These are phyloP conservation scores for Nicotiana knightiana DNA, from an alignment of 257 asterid genomes.

Conservation along the genomic window DNA sequence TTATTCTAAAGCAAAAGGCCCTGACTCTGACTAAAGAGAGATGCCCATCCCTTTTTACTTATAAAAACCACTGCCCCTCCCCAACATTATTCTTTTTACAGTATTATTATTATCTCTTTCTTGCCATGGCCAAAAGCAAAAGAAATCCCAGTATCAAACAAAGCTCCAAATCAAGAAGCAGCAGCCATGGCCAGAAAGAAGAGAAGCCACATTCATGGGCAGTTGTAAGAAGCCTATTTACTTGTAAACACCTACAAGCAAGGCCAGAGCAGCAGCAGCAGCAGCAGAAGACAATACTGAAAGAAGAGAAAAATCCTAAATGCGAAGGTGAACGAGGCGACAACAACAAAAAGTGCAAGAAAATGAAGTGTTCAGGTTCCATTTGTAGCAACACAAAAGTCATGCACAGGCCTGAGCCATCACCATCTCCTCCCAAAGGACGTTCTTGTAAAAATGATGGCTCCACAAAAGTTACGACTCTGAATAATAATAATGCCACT, in stretches of 20 bases:
- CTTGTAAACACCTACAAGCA: constrained; percentile 74
- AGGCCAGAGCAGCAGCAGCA: background rate
- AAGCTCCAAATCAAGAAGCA: background rate
- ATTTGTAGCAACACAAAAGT: constrained; percentile 82
- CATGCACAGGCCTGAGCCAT: constrained; percentile 56
- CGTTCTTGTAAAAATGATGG: constrained; percentile 23
- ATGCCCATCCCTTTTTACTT: background rate
- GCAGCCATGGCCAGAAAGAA: background rate
- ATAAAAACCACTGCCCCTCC: background rate
- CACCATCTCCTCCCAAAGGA: constrained; percentile 27
- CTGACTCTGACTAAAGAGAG: background rate
- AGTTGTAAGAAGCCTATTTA: constrained; percentile 72
- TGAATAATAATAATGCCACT: too few relatives aligned
- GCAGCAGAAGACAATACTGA: background rate
- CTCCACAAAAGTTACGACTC: constrained; percentile 16
- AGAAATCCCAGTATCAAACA: background rate
- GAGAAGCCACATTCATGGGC: constrained; percentile 83
- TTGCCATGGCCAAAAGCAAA: constrained; percentile 8
- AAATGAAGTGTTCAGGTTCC: constrained; percentile 72
- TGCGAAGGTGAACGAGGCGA: background rate
- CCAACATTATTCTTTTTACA: background rate
- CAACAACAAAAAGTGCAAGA: constrained; percentile 38
- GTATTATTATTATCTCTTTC: background rate
- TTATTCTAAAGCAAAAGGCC: background rate
- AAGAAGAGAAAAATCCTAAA: constrained; percentile 7